Base-by-base conservation (phyloP, 768 basidiomycete species). In the Epithele typhae region DNA sequence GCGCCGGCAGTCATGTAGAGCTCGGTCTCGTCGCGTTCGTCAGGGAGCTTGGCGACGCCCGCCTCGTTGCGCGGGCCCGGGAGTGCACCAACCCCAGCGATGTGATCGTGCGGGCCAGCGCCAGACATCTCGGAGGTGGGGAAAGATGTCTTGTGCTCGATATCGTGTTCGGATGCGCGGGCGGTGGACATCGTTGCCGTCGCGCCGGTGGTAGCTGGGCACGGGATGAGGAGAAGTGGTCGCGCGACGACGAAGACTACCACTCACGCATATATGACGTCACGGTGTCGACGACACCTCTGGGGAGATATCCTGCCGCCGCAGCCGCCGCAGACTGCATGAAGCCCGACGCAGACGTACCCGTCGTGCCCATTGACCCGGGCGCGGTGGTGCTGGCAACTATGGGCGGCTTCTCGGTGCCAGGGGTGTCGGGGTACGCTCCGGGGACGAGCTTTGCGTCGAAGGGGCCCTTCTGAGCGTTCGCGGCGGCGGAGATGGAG, bases 21-120 rank as follows among this genome's bases (percentile, higher is more conserved):
- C 25, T 52, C 51, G 14, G 39, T 22, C 3, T 43, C 41, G 21
- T 8, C 30, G 22, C 72, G 64, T 43, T 79, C 76, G 11, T 78
- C 72, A 3, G 79, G 79, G 1, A 78, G 59, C 37, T 68, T 65
- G 4, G 76, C 73, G 9, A 80, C 74, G 4, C 67, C 70, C 8
- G 65, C 58, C 52, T 81, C 78, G 18, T 64, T 66, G 11, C 60
- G 45, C 23, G 61, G 62, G 11, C 77, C 79, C 0, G 78, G 77
- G 12, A 79, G 68, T 0, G 76, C 68, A 8, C 77, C 77, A 1
- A 74, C 71, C 14, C 78, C 79, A 15, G 42, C 56, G n/a, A 55
- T 53, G 43, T 43, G 53, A 41, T 60, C 60, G 4, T 46, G 35
- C 3, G 54, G 12, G 15, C 24, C 25, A 2, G 54, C 49, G 11